Evolutionary conservation across 2,329 filamentous ascomycete genomes (phyloP), one percentile per base, ranked within the genome.

Genomic region (Rhexocercosporidium sp.): DNA sequence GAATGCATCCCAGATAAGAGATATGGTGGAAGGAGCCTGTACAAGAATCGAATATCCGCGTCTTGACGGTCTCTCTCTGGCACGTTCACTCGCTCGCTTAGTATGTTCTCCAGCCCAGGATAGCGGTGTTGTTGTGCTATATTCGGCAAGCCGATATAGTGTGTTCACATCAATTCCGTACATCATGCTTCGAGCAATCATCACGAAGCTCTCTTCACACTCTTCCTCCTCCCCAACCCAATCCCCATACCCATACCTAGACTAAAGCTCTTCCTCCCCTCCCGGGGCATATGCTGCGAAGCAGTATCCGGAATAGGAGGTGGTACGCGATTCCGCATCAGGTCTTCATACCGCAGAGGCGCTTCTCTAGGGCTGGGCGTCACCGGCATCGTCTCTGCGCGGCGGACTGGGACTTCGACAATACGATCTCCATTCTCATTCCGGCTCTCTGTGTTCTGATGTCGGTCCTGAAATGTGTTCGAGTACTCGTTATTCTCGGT

Each of bases 211-310:
- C 59, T 56, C 57, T 67, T 65, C 47, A 69, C 22, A 54, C 65
- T 71, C 65, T 69, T 68, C 47, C 39, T 66, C 59, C 66, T 70
- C 31, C 49, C 51, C 62, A 64, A 37, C 14, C 63, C 68, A 64
- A 47, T 34, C 51, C 44, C 41, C 62, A 64, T 27, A 7, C 63
- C 68, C 65, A 47, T 34, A 44, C 44, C 41, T 37, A 67, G 25
- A 41, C 65, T 68, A 7, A 72, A 37, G 44, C 71, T 74, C 64
- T 71, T 72, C 25, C 69, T 72, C 14, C 69, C 66, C 16, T 64
- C 69, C 44, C 66, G 68, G 8, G 61, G 62, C 22, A 62, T 60
- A 18, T 34, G 60, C 31, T 60, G 63, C 4, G 47, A 11, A 16
- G 41, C 41, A 37, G 51, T 46, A 6, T n/a, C 54, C 4, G 53